Base-by-base conservation (phyloP, 495 filamentous ascomycete species). In the Melanomma pulvis-pyrius region DNA sequence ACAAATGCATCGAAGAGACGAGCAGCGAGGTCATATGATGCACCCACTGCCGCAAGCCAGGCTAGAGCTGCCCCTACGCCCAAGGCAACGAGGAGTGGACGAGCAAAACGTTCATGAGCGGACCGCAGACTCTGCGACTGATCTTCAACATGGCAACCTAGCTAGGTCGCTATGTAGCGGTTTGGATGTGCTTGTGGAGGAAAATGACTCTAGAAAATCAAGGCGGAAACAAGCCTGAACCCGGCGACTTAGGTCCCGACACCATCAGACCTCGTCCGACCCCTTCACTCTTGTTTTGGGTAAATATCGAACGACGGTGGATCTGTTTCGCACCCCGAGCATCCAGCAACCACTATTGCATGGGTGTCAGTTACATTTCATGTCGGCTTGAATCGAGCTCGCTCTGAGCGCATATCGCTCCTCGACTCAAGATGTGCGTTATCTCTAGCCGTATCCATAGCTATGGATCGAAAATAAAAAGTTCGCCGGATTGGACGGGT, bases 21-120 rank as follows among this genome's bases (percentile, higher is more conserved):
- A 26, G 49, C 54, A 13, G 59, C 67, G 51, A 52, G 49, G 29
- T 69, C 68, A 12, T 73, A 65, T 48, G 60, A 66, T 11, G 67
- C 71, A 46, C 63, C 71, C 22, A 73, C 71, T 22, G 65, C 71
- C 6, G 49, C 64, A 9, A 71, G 64, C 44, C 54, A 65, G 50
- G 52, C 61, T 22, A 32, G 47, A 29, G 48, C 56, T 3, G 32
- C 32, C 8, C 25, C 67, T 15, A 17, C 39, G 39, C 30, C 67
- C n/a, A 69, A 29, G 39, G 49, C 61, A 24, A 62, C 57, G 30
- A 70, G 68, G 46, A 59, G 51, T 22, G 50, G 62, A 13, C 58
- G 63, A 6, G 51, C 41, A 8, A 59, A 59, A 48, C 61, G 48
- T 28, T 52, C 56, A 24, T 57, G 53, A 57, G 53, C 5, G 4